These are phyloP conservation scores for Botrytis galanthina DNA, from an alignment of 2,329 filamentous ascomycete genomes.

Conservation along the genomic window DNA sequence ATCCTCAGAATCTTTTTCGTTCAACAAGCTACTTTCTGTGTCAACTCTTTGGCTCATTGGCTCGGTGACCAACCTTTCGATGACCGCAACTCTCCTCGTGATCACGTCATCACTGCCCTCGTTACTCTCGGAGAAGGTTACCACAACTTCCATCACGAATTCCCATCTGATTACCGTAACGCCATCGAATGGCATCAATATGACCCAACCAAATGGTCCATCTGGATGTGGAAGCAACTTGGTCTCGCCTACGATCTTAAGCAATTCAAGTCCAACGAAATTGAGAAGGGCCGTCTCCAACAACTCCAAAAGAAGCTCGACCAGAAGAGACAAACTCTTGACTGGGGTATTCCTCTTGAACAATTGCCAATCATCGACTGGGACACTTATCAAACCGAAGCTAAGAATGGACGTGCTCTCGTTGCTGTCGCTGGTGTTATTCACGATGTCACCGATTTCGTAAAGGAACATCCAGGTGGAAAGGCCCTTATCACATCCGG, in stretches of 20 bases:
- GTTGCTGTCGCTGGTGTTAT: constrained; percentile 80
- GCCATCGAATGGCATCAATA: constrained; percentile 90
- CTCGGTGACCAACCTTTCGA: constrained; percentile 90
- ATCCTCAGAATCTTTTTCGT: constrained; percentile 87
- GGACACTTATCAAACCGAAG: constrained; percentile 78
- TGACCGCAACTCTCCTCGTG: constrained; percentile 86
- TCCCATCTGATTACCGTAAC: constrained; percentile 90
- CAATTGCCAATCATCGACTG: constrained; percentile 82
- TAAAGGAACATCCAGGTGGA: constrained; percentile 87
- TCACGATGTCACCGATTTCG: constrained; percentile 80
- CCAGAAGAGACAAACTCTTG: constrained; percentile 75
- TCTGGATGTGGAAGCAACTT: constrained; percentile 80
- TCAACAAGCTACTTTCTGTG: constrained; percentile 89
- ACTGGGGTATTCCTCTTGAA: constrained; percentile 85
- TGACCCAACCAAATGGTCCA: constrained; percentile 87
- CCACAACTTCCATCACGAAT: constrained; percentile 96
- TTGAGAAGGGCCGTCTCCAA: constrained; percentile 86
- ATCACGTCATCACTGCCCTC: constrained; percentile 81
- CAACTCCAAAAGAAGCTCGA: constrained; percentile 92
- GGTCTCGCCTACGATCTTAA: constrained; percentile 85
- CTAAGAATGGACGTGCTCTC: constrained; percentile 74
- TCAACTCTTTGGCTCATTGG: constrained; percentile 89
- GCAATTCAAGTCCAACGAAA: constrained; percentile 88
- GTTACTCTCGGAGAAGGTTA: constrained; percentile 86
- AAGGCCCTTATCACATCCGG: constrained; percentile 81